phyloP scores from a whole-genome alignment of 2,329 filamentous ascomycete genomes.

The Chaetomium globosum region DNA sequence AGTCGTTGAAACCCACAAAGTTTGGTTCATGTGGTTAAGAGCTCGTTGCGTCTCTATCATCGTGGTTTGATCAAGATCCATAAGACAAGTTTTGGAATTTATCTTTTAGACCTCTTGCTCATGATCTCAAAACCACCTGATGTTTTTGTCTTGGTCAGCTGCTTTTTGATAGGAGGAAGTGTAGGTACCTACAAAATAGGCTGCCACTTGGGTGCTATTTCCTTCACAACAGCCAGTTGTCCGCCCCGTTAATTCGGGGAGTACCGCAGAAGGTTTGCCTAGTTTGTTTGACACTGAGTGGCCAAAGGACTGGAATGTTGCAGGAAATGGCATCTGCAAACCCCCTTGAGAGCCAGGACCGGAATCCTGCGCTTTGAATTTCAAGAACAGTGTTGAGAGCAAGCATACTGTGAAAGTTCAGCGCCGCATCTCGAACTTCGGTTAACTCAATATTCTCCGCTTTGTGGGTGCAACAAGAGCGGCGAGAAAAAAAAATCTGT shows the following conservation, averaged over 20 bases:
- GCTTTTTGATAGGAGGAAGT: no score
- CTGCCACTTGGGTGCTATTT: not conserved
- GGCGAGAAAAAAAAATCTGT: conserved; percentile 37
- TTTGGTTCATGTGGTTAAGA: no score
- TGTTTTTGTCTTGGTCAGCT: no score
- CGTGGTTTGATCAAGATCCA: no score
- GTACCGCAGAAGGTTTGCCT: not conserved
- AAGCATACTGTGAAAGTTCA: not conserved
- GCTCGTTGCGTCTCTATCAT: no score
- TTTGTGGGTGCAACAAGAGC: conserved; percentile 22
- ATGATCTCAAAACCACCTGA: no score
- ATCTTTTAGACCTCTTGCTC: no score
- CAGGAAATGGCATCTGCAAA: not conserved
- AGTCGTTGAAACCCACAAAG: no score
- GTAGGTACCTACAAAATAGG: no score
- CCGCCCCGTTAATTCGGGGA: no score
- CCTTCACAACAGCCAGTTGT: not conserved
- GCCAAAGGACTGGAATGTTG: not conserved
- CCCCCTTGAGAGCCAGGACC: not conserved
- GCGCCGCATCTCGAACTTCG: not conserved
- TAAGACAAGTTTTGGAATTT: no score
- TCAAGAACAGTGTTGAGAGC: not conserved
- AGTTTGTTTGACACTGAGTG: not conserved
- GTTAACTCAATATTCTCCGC: conserved; percentile 27
- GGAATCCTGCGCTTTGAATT: not conserved